Percentiles rank a stretch among this genome's conserved stretches.
Evolutionary conservation across 2,329 filamentous ascomycete genomes (phyloP).

Genomic region (Stylonectria norvegica): DNA sequence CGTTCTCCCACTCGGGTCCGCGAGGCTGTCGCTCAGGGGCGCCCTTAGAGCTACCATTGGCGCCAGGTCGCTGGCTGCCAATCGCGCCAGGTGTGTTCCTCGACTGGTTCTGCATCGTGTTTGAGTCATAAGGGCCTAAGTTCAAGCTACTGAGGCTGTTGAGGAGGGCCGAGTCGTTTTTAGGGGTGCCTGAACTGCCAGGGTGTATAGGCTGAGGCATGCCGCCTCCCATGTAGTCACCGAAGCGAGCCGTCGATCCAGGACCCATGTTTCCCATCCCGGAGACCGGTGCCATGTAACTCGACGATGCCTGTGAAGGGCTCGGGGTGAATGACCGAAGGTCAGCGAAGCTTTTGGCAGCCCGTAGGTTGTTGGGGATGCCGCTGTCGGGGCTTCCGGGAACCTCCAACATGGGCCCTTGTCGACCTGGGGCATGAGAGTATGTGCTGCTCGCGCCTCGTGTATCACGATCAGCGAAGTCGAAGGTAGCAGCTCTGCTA

Average conservation of each 20-base stretch:
- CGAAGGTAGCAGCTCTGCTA: slow-evolving; percentile 93
- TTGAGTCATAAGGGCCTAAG: slow-evolving; percentile 50
- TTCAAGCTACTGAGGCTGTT: slow-evolving; percentile 49
- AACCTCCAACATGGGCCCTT: slow-evolving; percentile 80
- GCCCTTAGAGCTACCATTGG: slow-evolving; percentile 42
- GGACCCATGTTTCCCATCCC: slow-evolving; percentile 54
- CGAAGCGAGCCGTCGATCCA: slow-evolving; percentile 39
- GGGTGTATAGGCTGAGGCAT: slow-evolving; percentile 34
- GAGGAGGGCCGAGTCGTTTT: slow-evolving; percentile 41
- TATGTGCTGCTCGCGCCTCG: slow-evolving; percentile 65
- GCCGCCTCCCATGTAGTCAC: slow-evolving; percentile 43
- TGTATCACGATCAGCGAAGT: slow-evolving; percentile 80
- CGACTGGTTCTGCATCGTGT: slow-evolving; percentile 33
- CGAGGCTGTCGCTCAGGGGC: slow-evolving; percentile 62
- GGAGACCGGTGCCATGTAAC: slow-evolving; percentile 55
- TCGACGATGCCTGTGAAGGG: slow-evolving; percentile 78
- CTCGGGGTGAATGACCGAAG: slow-evolving; percentile 93
- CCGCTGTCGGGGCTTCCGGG: slow-evolving; percentile 70
- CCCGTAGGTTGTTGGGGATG: slow-evolving; percentile 77
- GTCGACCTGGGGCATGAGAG: slow-evolving; percentile 68
- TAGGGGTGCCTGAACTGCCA: slow-evolving; percentile 37
- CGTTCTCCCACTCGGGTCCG: slow-evolving; percentile 59
- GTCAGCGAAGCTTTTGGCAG: slow-evolving; percentile 95
- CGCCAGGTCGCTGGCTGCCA: slow-evolving; percentile 59
- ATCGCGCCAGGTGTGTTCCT: slow-evolving; percentile 59